Base-by-base conservation (phyloP, 2,329 filamentous ascomycete genomes). In the Fusarium avenaceum region DNA sequence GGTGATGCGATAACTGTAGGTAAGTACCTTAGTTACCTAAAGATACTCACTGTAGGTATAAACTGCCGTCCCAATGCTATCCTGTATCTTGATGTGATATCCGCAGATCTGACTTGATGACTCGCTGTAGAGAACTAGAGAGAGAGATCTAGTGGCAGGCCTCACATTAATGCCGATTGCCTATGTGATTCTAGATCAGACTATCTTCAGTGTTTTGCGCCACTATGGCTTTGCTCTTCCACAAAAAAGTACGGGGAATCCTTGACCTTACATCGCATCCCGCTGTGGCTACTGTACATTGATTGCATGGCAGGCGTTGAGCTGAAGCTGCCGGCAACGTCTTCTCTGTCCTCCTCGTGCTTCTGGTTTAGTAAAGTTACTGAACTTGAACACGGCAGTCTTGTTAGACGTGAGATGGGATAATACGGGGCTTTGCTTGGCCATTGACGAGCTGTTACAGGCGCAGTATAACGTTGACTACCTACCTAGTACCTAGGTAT, bases 161-260 rank as follows among this genome's bases (percentile, higher is more conserved):
- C 64, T 67, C 64, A 65, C 50, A 30, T 35, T 40, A 19, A 43
- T 48, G 39, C 24, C 33, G 48, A 68, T 59, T 32, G 44, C 47
- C 19, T 57, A 47, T 52, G 46, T 22, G 59, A 35, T 44, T 56
- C 24, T 26, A 33, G 32, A 47, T 56, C 33, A 22, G 26, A 55
- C 44, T 44, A 56, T 48, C 32, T n/a, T 30, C 20, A 11, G 17
- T 44, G 17, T 44, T 17, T 17, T 43, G 59, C 24, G 59, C 48
- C 57, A 56, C 48, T 38, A 63, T 47, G 30, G 59, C 42, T 62
- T 52, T 22, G 32, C 30, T 24, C 35, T 38, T 38, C n/a, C 28
- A 11, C 24, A 24, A 24, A 30, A 38, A 15, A 32, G 40, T 46
- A 38, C 35, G 59, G 57, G 58, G 59, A 62, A 62, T 47, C 52